These are phyloP conservation scores for Bimuria novae-zelandiae DNA, from an alignment of 2,329 filamentous ascomycete genomes.

Conservation along the genomic window DNA sequence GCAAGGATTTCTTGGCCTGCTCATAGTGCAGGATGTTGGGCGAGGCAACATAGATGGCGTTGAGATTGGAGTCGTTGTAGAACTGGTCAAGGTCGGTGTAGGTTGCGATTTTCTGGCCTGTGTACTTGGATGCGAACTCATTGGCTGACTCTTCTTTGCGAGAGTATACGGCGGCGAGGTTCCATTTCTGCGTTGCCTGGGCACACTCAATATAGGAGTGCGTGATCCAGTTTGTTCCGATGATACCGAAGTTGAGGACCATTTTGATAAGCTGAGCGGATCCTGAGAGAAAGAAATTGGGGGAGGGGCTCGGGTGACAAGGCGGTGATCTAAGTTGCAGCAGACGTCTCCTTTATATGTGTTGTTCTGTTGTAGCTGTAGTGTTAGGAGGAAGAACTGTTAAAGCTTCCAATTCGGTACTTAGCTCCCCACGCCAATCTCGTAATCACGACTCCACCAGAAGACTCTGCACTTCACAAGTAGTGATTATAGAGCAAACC, in stretches of 20 bases:
- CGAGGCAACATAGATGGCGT: constrained; percentile 55
- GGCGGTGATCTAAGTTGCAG: not conserved
- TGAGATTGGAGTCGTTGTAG: constrained; percentile 44
- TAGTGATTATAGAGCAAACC: not conserved
- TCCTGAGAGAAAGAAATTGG: not conserved
- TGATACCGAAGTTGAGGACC: constrained; percentile 51
- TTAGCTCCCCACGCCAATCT: too few relatives aligned
- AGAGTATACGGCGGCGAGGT: constrained; percentile 53
- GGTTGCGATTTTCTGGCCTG: constrained; percentile 29
- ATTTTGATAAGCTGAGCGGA: constrained; percentile 7
- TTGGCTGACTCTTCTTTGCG: constrained; percentile 50
- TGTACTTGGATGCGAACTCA: constrained; percentile 50
- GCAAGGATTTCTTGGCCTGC: constrained; percentile 51
- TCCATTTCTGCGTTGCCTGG: constrained; percentile 50
- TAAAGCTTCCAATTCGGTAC: not conserved
- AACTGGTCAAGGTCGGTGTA: constrained; percentile 50
- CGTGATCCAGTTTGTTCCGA: constrained; percentile 58
- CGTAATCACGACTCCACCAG: constrained; percentile 1
- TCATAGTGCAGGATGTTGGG: constrained; percentile 55
- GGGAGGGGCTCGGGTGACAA: not conserved
- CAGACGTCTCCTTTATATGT: not conserved
- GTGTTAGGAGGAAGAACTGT: constrained; percentile 1
- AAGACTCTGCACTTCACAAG: not conserved
- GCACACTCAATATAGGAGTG: constrained; percentile 53
- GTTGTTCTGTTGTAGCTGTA: not conserved